Percentiles rank a stretch among this genome's conserved stretches.
Evolutionary conservation across 306 rosid species (phyloP).

Genomic region (Chamaecrista fasciculata): DNA sequence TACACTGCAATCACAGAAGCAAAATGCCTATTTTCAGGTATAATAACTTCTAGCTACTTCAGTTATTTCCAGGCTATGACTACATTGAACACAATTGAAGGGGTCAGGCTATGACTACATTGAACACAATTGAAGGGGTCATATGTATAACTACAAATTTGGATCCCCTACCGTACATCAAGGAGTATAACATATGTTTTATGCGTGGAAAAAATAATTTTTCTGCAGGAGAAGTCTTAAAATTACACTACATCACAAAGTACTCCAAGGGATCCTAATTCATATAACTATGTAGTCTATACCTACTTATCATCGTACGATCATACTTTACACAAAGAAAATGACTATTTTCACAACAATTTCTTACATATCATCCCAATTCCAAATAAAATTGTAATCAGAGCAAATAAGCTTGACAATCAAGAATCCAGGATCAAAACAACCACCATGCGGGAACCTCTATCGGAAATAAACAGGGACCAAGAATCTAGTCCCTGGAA

Average conservation of each 20-base stretch:
- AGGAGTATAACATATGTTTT: too few relatives aligned
- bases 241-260: too few relatives aligned
- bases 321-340: not conserved
- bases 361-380: not conserved
- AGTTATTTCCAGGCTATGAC: not conserved
- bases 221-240: too few relatives aligned
- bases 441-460: not conserved
- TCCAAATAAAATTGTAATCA: not conserved
- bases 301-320: not conserved
- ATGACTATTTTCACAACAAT: not conserved
- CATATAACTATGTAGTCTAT: not conserved
- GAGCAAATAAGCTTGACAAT: not conserved
- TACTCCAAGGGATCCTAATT: too few relatives aligned
- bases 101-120: not conserved
- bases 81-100: not conserved
- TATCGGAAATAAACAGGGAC: not conserved
- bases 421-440: conserved; percentile 12
- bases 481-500: not conserved
- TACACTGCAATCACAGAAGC: not conserved
- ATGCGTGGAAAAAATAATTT: too few relatives aligned
- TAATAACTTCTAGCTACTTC: not conserved
- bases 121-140: not conserved
- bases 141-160: not conserved
- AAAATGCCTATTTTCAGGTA: not conserved
- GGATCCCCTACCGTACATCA: too few relatives aligned